Percentiles rank a stretch among this genome's conserved stretches.
These are phyloP conservation scores for Clathrus columnatus DNA, from an alignment of 768 basidiomycete genomes.

Conservation along the genomic window DNA sequence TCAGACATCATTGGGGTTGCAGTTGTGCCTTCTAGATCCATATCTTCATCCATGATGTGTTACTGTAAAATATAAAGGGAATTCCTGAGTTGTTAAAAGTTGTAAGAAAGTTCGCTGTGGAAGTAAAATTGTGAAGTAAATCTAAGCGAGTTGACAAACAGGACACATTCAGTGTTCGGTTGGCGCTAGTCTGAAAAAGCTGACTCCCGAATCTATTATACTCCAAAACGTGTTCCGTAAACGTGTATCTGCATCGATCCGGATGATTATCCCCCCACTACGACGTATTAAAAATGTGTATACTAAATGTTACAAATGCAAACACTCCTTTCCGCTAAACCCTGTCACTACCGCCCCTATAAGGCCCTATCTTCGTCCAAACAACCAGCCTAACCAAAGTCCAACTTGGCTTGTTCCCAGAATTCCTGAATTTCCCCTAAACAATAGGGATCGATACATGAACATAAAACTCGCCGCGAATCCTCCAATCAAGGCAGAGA, in stretches of 20 bases:
- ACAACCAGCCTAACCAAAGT: slow-evolving; percentile 59
- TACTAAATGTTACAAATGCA: neutral
- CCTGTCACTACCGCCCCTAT: slow-evolving; percentile 11
- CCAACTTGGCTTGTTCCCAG: slow-evolving; percentile 34
- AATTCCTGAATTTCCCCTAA: slow-evolving; percentile 43
- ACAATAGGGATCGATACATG: slow-evolving; percentile 58
- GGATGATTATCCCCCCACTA: neutral
- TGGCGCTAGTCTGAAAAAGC: neutral
- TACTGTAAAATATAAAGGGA: neutral
- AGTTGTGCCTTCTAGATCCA: slow-evolving; percentile 48
- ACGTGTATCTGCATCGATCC: slow-evolving; percentile 9
- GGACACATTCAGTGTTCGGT: too few relatives aligned
- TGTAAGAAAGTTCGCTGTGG: neutral
- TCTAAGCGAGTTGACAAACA: slow-evolving; percentile 8
- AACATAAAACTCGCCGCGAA: slow-evolving; percentile 64
- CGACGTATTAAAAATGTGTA: neutral
- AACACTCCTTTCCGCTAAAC: neutral
- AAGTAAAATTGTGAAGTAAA: neutral
- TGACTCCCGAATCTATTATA: neutral
- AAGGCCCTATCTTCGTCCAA: slow-evolving; percentile 42
- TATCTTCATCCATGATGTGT: slow-evolving; percentile 69
- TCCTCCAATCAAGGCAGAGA: slow-evolving; percentile 68
- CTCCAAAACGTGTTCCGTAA: neutral
- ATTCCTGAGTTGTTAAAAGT: neutral
- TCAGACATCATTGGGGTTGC: slow-evolving; percentile 25